phyloP scores from a whole-genome alignment of 805 yeast species.

The Torulaspora indica region DNA sequence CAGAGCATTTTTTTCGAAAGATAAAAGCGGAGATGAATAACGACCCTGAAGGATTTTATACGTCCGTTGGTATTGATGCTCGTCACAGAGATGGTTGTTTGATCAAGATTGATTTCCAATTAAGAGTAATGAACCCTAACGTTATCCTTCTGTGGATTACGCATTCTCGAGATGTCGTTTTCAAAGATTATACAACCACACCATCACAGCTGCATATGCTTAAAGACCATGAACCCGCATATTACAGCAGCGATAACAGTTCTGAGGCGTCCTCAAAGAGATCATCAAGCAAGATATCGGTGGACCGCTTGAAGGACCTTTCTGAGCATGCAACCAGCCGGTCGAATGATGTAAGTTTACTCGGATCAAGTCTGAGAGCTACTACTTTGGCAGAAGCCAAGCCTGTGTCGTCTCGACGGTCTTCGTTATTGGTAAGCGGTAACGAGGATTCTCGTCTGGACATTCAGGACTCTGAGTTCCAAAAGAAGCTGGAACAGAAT shows the following conservation, averaged over 20 bases:
- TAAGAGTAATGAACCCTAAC: slow-evolving; percentile 60
- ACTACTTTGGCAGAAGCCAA: neutral
- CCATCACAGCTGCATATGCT: slow-evolving; percentile 41
- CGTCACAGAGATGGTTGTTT: slow-evolving; percentile 62
- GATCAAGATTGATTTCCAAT: slow-evolving; percentile 70
- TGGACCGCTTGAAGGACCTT: slow-evolving; percentile 19
- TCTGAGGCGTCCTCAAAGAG: slow-evolving; percentile 29
- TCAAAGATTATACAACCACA: slow-evolving; percentile 34
- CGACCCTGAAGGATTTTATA: slow-evolving; percentile 49
- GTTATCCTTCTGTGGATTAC: slow-evolving; percentile 79
- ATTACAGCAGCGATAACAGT: slow-evolving; percentile 28
- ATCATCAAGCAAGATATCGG: slow-evolving; percentile 23
- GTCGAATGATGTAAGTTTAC: neutral
- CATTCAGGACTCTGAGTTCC: slow-evolving; percentile 18
- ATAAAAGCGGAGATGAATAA: slow-evolving; percentile 45
- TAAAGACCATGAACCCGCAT: slow-evolving; percentile 37
- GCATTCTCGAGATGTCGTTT: slow-evolving; percentile 53
- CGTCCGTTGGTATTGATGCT: slow-evolving; percentile 65
- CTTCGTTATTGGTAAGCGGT: neutral
- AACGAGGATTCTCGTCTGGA: neutral
- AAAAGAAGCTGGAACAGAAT: slow-evolving; percentile 28
- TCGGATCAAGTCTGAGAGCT: slow-evolving; percentile 2
- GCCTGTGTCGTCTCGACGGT: neutral
- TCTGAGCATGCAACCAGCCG: neutral
- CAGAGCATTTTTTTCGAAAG: slow-evolving; percentile 86